Conservation (phyloP, 2,329 filamentous ascomycete genomes). For the Trichoderma polysporum region DNA sequence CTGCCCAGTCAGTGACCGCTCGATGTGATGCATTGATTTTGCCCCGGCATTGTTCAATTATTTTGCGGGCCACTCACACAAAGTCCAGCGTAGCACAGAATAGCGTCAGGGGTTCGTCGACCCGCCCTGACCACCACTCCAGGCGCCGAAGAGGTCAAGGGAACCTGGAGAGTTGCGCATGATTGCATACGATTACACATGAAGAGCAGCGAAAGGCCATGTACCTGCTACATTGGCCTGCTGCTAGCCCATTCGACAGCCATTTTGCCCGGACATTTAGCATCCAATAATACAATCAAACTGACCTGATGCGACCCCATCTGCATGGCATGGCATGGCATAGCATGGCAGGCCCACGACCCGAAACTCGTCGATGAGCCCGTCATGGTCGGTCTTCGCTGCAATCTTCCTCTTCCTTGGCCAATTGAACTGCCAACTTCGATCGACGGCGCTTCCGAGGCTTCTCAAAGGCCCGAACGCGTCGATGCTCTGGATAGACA, state of each 20-base stretch:
- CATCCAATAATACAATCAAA: constrained; percentile 5
- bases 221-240: not conserved
- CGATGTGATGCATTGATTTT: constrained; percentile 1
- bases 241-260: not conserved
- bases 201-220: not conserved
- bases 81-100: not conserved
- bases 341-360: constrained; percentile 4
- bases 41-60: not conserved
- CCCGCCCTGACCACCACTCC: not conserved
- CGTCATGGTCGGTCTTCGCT: not conserved
- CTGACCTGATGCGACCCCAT: constrained; percentile 15
- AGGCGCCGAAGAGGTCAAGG: not conserved
- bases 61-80: constrained; percentile 2
- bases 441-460: constrained; percentile 7
- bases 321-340: not conserved
- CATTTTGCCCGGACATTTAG: not conserved
- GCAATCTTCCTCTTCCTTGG: not conserved
- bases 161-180: too few relatives aligned
- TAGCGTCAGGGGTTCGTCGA: constrained; percentile 5
- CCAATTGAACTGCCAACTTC: constrained; percentile 2
- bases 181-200: too few relatives aligned
- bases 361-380: constrained; percentile 15
- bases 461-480: not conserved
- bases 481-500: too few relatives aligned
- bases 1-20: not conserved